Conservation (phyloP, 257 asterid species). For the Rehmannia glutinosa region DNA sequence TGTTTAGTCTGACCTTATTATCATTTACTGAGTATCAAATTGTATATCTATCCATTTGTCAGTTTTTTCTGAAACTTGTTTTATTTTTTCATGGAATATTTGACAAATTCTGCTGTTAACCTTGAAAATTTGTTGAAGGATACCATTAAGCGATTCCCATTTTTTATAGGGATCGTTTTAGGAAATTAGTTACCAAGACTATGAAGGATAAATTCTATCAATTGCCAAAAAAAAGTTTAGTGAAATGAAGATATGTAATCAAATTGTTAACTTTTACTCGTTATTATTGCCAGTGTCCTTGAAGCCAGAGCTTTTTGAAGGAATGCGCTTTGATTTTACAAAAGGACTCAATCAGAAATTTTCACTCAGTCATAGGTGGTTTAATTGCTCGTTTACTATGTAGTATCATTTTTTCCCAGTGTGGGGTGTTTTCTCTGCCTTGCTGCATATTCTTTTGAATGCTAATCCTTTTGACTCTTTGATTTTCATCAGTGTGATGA, state of each 20-base stretch:
- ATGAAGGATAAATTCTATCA: not conserved
- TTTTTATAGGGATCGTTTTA: not conserved
- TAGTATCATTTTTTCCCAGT: not conserved
- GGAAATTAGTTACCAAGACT: not conserved
- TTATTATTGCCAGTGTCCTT: conserved; percentile 75
- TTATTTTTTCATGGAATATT: not conserved
- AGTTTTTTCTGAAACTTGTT: not conserved
- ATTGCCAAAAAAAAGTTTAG: not conserved
- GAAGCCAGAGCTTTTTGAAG: conserved; percentile 98
- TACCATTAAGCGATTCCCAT: not conserved
- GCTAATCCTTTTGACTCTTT: not conserved
- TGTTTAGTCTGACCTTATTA: no score
- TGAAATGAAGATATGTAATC: not conserved
- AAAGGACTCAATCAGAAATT: conserved; percentile 91
- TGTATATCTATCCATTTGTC: no score
- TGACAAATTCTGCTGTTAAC: not conserved
- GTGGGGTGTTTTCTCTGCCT: not conserved
- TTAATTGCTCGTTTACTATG: not conserved
- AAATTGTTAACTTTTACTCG: conserved; percentile 1
- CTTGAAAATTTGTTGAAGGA: not conserved
- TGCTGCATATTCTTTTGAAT: not conserved
- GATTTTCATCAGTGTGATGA: conserved; percentile 57
- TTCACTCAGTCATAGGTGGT: conserved; percentile 92
- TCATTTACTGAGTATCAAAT: no score
- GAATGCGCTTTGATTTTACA: conserved; percentile 91